These are phyloP conservation scores for Talaromyces sp. DNA, from an alignment of 2,329 filamentous ascomycete genomes.

Conservation along the genomic window DNA sequence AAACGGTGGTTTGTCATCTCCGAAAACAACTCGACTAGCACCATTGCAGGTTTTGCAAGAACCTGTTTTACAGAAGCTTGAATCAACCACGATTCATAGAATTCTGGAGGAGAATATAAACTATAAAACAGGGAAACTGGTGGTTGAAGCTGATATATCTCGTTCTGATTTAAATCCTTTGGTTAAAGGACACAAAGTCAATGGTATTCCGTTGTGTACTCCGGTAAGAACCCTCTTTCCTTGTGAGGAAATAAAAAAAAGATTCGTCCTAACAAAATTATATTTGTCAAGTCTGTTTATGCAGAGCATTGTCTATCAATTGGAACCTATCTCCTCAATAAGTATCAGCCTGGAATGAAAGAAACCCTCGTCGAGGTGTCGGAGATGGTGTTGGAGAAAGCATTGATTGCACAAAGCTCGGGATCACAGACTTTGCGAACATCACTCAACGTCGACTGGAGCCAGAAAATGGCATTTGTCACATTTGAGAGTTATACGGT, in stretches of 20 bases:
- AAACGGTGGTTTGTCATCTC: background rate
- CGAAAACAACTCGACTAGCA: conserved; percentile 17
- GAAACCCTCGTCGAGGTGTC: background rate
- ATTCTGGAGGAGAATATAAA: conserved; percentile 16
- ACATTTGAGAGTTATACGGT: background rate
- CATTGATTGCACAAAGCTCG: background rate
- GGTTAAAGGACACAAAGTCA: conserved; percentile 14
- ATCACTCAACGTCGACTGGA: background rate
- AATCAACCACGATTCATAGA: background rate
- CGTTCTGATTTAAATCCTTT: conserved; percentile 5
- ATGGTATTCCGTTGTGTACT: conserved; percentile 25
- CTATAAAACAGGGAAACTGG: background rate
- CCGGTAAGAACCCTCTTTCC: conserved; percentile 29
- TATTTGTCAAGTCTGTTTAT: background rate
- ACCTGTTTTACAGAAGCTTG: conserved; percentile 17
- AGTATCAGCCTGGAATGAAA: background rate
- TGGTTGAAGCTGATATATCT: conserved; percentile 19
- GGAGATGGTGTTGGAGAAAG: background rate
- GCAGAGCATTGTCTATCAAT: background rate
- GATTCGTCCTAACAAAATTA: background rate
- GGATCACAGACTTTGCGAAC: background rate
- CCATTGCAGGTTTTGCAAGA: background rate
- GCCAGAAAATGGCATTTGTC: background rate
- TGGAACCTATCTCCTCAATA: background rate
- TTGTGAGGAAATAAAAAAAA: background rate